Evolutionary conservation across 805 yeast genomes (phyloP).

Genomic region (Vanderwaltozyma verrucispora): DNA sequence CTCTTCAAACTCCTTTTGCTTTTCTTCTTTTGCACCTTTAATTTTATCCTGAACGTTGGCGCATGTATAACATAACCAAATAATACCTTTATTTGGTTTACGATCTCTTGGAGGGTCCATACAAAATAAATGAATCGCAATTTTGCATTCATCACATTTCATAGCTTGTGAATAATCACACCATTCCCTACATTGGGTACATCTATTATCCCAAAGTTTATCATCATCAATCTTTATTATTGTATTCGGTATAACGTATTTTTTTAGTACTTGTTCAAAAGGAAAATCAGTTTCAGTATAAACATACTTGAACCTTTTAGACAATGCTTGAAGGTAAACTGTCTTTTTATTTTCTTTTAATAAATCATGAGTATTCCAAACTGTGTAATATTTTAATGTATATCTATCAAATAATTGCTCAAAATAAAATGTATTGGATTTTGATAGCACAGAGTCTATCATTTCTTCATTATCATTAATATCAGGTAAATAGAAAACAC

Average conservation of each 20-base stretch:
- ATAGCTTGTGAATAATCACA: constrained; percentile 64
- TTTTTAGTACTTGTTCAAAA: constrained; percentile 15
- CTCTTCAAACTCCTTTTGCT: constrained; percentile 1
- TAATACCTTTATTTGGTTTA: constrained; percentile 79
- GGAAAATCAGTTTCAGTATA: constrained; percentile 49
- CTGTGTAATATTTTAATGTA: constrained; percentile 73
- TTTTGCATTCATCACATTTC: constrained; percentile 67
- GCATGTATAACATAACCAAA: constrained; percentile 84
- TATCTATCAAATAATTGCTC: constrained; percentile 79
- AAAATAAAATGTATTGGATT: constrained; percentile 71
- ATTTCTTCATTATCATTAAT: constrained; percentile 35
- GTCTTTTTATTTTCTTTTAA: constrained; percentile 37
- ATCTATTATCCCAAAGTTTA: constrained; percentile 30
- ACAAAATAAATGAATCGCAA: constrained; percentile 69
- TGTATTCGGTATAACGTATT: constrained; percentile 11
- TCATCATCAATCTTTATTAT: neutral
- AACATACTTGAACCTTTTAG: constrained; percentile 59
- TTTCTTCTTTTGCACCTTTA: constrained; percentile 5
- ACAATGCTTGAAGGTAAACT: constrained; percentile 49
- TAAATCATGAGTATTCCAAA: constrained; percentile 52
- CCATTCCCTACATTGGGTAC: constrained; percentile 80
- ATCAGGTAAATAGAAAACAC: constrained; percentile 59
- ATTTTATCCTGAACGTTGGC: constrained; percentile 46
- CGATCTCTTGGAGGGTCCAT: constrained; percentile 72
- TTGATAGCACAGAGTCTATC: constrained; percentile 38